A percentile compares a stretch with the other conserved stretches of the same genome.
Evolutionary conservation across 768 basidiomycete species (phyloP).

Genomic region (Mycena sanguinolenta): DNA sequence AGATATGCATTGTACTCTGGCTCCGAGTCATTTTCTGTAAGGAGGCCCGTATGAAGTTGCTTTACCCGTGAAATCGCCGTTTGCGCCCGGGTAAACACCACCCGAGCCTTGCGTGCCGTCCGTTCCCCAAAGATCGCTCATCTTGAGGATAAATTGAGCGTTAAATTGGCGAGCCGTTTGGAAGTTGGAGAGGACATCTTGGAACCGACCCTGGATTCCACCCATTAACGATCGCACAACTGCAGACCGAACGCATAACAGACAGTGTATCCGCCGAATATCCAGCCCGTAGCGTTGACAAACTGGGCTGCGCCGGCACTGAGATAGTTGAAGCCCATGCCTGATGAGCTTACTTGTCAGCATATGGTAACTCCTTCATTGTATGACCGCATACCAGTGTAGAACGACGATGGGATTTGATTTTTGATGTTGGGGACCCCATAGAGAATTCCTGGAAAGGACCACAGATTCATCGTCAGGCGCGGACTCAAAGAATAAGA

Average conservation of each 20-base stretch:
- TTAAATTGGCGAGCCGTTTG: slow-evolving; percentile 36
- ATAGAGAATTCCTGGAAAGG: slow-evolving; percentile 30
- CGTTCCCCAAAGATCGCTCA: slow-evolving; percentile 41
- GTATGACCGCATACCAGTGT: slow-evolving; percentile 24
- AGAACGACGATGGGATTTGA: slow-evolving; percentile 32
- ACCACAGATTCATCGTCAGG: not conserved
- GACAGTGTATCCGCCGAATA: slow-evolving; percentile 36
- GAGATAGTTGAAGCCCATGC: slow-evolving; percentile 42
- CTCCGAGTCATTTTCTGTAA: no score
- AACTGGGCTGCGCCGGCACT: slow-evolving; percentile 39
- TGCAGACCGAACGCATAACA: no score
- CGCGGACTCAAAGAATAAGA: not conserved
- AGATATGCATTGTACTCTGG: slow-evolving; percentile 38
- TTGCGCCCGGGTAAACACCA: slow-evolving; percentile 37
- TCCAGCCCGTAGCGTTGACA: slow-evolving; percentile 33
- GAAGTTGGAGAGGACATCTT: slow-evolving; percentile 39
- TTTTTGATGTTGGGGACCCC: slow-evolving; percentile 33
- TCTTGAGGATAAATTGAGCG: slow-evolving; percentile 39
- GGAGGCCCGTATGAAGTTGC: no score
- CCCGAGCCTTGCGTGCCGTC: slow-evolving; percentile 39
- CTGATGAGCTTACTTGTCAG: slow-evolving; percentile 9
- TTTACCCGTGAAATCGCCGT: slow-evolving; percentile 25
- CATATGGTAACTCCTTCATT: not conserved
- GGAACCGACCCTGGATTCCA: slow-evolving; percentile 30
- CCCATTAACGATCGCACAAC: no score